phyloP scores from a whole-genome alignment of 1,284 basidiomycete genomes.

The Butyriboletus appendiculatus region DNA sequence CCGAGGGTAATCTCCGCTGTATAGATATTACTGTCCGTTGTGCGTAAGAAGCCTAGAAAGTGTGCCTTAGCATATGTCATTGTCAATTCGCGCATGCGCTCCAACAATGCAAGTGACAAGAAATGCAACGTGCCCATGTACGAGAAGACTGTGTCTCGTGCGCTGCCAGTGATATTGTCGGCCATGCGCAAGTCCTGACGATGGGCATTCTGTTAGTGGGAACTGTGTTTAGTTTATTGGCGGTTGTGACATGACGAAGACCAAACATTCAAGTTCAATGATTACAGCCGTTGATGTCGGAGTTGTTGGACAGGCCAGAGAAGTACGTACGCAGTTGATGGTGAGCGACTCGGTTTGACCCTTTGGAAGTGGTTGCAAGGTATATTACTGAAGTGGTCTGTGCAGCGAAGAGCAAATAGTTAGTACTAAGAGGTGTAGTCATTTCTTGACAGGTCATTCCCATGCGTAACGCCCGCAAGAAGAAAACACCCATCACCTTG shows the following conservation, averaged over 20 bases:
- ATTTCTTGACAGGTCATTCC: not conserved
- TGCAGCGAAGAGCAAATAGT: too few relatives aligned
- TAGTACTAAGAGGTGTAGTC: not conserved
- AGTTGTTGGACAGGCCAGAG: too few relatives aligned
- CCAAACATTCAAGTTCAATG: too few relatives aligned
- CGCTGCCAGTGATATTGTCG: not conserved
- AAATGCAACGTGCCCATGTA: not conserved
- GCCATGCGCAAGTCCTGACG: too few relatives aligned
- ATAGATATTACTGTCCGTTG: not conserved
- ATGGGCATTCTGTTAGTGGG: too few relatives aligned
- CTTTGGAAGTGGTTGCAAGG: too few relatives aligned
- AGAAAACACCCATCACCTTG: slow-evolving; percentile 43
- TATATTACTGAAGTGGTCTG: too few relatives aligned
- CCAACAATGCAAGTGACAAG: not conserved
- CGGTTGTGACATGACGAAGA: too few relatives aligned
- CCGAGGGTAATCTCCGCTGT: not conserved
- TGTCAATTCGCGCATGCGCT: not conserved
- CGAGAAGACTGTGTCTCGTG: not conserved
- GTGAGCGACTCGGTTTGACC: too few relatives aligned
- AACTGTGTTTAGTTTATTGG: too few relatives aligned
- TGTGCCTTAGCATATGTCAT: not conserved
- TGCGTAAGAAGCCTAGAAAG: not conserved
- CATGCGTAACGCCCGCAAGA: slow-evolving; percentile 49
- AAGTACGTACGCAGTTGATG: too few relatives aligned
- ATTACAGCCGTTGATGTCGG: too few relatives aligned